Evolutionary conservation across 441 rosid species (phyloP).

Genomic region (Caryocar brasiliense): DNA sequence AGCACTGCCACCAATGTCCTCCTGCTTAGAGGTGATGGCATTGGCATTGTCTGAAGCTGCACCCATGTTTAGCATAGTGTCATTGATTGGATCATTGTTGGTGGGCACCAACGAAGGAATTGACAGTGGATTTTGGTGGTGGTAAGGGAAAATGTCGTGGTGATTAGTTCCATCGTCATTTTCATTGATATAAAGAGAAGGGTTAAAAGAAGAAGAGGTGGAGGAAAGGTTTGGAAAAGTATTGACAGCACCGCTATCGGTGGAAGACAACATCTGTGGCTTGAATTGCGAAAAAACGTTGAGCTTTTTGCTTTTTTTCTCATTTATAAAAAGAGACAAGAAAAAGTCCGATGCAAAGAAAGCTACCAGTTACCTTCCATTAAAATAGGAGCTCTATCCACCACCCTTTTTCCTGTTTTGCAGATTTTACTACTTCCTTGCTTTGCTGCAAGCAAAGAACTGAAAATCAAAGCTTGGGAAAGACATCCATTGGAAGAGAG

Average conservation of each 20-base stretch:
- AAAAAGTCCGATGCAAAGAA: too few relatives aligned
- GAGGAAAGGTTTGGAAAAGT: slow-evolving; percentile 9
- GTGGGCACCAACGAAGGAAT: slow-evolving; percentile 1
- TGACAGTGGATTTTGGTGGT: slow-evolving; percentile 13
- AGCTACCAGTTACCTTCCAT: too few relatives aligned
- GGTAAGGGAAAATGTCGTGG: slow-evolving; percentile 3
- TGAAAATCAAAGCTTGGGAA: too few relatives aligned
- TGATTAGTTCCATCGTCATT: slow-evolving; percentile 6
- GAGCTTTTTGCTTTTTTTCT: too few relatives aligned
- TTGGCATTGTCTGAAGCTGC: not conserved
- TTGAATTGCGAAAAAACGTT: slow-evolving; percentile 5
- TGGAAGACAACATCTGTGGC: slow-evolving; percentile 22
- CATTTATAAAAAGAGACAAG: too few relatives aligned
- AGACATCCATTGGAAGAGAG: too few relatives aligned
- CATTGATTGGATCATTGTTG: slow-evolving; percentile 3
- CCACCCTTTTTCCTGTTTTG: too few relatives aligned
- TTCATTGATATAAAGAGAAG: slow-evolving; percentile 6
- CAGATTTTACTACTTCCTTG: too few relatives aligned
- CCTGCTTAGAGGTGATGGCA: not conserved
- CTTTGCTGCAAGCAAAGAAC: too few relatives aligned
- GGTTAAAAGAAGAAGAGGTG: not conserved
- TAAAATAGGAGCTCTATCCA: too few relatives aligned
- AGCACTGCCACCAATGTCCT: not conserved
- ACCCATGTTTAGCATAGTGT: slow-evolving; percentile 10
- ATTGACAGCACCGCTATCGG: not conserved